Evolutionary conservation across 805 yeast species (phyloP).

Genomic region (Kuraishia piskuri): DNA sequence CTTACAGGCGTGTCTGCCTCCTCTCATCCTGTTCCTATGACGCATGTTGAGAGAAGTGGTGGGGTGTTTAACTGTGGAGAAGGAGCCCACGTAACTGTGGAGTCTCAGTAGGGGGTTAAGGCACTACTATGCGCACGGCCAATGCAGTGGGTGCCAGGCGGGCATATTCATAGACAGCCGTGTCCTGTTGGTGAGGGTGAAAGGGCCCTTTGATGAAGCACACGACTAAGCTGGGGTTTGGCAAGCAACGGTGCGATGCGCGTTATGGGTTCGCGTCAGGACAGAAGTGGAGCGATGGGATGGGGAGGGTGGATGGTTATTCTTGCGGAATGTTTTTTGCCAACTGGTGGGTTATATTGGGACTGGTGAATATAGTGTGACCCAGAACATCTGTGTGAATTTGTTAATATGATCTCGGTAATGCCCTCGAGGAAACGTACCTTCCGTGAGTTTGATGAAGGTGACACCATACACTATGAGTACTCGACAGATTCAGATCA

Average conservation of each 20-base stretch:
- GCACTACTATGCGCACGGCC: background rate
- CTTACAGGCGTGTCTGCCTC: background rate
- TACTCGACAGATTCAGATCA: background rate
- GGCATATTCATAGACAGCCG: no score
- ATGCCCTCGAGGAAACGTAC: constrained; percentile 1
- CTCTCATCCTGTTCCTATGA: background rate
- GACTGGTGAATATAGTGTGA: no score
- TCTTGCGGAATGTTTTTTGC: no score
- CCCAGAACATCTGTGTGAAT: no score
- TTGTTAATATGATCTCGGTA: background rate
- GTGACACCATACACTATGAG: constrained; percentile 2
- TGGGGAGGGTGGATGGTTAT: no score
- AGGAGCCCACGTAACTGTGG: background rate
- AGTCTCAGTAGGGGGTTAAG: background rate
- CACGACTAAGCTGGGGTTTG: no score
- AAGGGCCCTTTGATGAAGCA: background rate
- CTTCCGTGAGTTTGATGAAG: background rate
- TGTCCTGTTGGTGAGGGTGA: background rate
- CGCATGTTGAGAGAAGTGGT: background rate
- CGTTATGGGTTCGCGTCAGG: no score
- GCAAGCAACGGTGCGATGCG: no score
- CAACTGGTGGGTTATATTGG: no score
- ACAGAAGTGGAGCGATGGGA: no score
- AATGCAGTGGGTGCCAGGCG: no score
- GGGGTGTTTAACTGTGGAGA: background rate